Percentiles rank a stretch among this genome's conserved stretches.
These are phyloP conservation scores for Tephrocybe sp. DNA, from an alignment of 768 basidiomycete genomes.

Conservation along the genomic window DNA sequence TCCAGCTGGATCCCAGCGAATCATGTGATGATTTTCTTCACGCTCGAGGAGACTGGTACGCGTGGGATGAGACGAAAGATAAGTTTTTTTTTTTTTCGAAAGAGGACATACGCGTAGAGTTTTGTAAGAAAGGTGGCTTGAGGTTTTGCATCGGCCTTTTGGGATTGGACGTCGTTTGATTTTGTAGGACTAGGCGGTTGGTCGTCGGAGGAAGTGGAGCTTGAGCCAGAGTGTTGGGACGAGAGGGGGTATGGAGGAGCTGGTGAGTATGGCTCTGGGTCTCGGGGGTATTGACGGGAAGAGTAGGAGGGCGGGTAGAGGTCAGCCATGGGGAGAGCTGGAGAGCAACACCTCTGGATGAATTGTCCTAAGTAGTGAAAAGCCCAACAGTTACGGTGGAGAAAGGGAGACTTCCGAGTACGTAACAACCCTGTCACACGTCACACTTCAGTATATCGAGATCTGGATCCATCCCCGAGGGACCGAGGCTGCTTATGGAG, in stretches of 20 bases:
- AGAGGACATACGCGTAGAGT: constrained; percentile 79
- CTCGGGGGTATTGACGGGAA: constrained; percentile 30
- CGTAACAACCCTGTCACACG: constrained; percentile 34
- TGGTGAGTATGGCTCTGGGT: constrained; percentile 32
- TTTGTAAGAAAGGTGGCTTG: constrained; percentile 97
- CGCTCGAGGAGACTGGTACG: constrained; percentile 76
- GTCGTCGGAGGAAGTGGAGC: constrained; percentile 44
- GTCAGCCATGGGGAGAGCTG: constrained; percentile 50
- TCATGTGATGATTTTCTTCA: constrained; percentile 94
- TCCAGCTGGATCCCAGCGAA: constrained; percentile 92
- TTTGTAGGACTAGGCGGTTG: constrained; percentile 47
- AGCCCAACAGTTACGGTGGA: constrained; percentile 36
- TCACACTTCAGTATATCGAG: constrained; percentile 20
- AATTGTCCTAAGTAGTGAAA: constrained; percentile 28
- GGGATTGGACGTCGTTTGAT: constrained; percentile 39
- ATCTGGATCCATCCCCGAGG: constrained; percentile 34
- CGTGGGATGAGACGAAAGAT: constrained; percentile 15
- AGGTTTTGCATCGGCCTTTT: constrained; percentile 76
- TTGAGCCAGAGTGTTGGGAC: constrained; percentile 40
- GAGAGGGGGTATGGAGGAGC: constrained; percentile 35
- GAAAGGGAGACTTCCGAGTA: constrained; percentile 46
- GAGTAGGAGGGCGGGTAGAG: constrained; percentile 51
- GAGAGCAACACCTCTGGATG: constrained; percentile 18
- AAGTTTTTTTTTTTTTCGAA: too few relatives aligned
- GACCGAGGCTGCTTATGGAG: constrained; percentile 30